These are phyloP conservation scores for Hibiscus mutabilis DNA, from an alignment of 345 rosid species.

Conservation along the genomic window DNA sequence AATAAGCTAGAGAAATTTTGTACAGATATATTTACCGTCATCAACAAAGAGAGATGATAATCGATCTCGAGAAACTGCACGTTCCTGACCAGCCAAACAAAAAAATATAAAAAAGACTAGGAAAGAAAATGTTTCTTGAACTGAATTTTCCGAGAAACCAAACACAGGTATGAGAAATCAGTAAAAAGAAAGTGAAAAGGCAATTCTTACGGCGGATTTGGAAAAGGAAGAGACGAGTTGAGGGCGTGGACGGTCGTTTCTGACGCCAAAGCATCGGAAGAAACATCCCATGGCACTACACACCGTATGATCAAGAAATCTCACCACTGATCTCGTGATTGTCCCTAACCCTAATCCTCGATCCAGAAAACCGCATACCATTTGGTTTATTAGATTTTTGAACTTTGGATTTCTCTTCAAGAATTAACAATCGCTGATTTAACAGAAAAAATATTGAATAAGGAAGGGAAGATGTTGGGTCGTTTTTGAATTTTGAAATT, in stretches of 20 bases:
- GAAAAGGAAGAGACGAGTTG: conserved; percentile 28
- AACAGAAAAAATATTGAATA: background rate
- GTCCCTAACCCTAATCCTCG: conserved; percentile 15
- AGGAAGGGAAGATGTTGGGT: background rate
- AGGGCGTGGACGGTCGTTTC: conserved; percentile 33
- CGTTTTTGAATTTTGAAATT: conserved; percentile 8
- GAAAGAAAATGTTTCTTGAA: conserved; percentile 11
- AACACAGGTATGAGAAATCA: conserved; percentile 1
- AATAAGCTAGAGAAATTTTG: background rate
- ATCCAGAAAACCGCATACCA: conserved; percentile 38
- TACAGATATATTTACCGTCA: conserved; percentile 42
- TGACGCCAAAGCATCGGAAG: conserved; percentile 60
- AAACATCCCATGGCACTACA: conserved; percentile 71
- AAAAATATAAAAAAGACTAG: background rate
- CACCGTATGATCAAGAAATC: conserved; percentile 28
- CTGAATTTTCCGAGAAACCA: conserved; percentile 1
- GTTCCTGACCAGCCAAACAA: conserved; percentile 32
- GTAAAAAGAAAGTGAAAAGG: background rate
- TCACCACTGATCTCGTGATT: conserved; percentile 27
- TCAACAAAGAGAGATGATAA: conserved; percentile 54
- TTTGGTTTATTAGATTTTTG: conserved; percentile 18
- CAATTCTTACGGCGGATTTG: conserved; percentile 26
- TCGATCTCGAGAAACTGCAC: conserved; percentile 39
- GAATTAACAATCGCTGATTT: background rate
- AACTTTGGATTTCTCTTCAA: background rate